Evolutionary conservation across 2,329 filamentous ascomycete genomes (phyloP).

Genomic region (Penicillium griseofulvum): DNA sequence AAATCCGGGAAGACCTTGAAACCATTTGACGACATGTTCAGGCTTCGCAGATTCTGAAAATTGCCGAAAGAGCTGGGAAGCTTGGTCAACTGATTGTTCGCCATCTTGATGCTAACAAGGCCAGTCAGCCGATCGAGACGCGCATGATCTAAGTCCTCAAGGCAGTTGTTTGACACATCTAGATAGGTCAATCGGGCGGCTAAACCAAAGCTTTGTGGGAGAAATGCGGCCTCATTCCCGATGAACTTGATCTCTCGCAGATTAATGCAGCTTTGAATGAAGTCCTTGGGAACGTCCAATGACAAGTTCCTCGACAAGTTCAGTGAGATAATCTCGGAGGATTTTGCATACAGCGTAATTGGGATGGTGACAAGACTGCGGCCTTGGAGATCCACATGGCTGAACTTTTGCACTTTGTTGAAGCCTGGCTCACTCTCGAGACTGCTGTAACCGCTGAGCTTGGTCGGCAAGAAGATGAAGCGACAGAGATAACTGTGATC

Average conservation of each 20-base stretch:
- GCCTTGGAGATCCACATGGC: constrained; percentile 86
- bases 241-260: constrained; percentile 93
- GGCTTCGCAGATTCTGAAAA: constrained; percentile 73
- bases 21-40: constrained; percentile 94
- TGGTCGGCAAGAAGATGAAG: constrained; percentile 88
- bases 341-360: constrained; percentile 87
- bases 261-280: constrained; percentile 88
- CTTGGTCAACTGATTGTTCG: constrained; percentile 82
- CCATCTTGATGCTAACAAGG: constrained; percentile 83
- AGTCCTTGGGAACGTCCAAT: constrained; percentile 89
- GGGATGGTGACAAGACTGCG: constrained; percentile 92
- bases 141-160: constrained; percentile 83
- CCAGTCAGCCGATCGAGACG: constrained; percentile 72
- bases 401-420: constrained; percentile 83
- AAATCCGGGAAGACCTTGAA: constrained; percentile 81
- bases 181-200: constrained; percentile 81
- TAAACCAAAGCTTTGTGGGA: constrained; percentile 79
- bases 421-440: constrained; percentile 76
- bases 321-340: constrained; percentile 87
- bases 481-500: constrained; percentile 97
- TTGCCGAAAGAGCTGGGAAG: constrained; percentile 79
- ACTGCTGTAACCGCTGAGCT: constrained; percentile 74
- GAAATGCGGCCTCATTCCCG: constrained; percentile 83
- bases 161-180: constrained; percentile 89
- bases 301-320: constrained; percentile 92